A percentile compares a stretch with the other conserved stretches of the same genome.
These are phyloP conservation scores for Trichoderma asperelloides DNA, from an alignment of 495 filamentous ascomycete species.

Conservation along the genomic window DNA sequence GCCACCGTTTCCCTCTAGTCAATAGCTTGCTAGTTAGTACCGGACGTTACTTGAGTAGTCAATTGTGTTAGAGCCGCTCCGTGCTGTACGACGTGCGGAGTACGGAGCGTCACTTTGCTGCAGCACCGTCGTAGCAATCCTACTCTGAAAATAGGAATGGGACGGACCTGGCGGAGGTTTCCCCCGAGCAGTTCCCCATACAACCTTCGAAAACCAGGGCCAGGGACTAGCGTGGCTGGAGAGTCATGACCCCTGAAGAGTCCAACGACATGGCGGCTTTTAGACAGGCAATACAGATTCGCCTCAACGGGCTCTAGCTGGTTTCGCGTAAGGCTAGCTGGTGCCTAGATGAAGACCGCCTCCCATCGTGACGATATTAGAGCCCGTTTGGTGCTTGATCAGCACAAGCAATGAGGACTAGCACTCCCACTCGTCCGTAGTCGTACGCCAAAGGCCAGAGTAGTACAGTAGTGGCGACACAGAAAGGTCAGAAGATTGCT, in stretches of 20 bases:
- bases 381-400: not conserved
- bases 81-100: too few relatives aligned
- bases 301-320: not conserved
- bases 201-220: not conserved
- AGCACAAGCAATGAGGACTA: not conserved
- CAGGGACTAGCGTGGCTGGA: not conserved
- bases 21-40: too few relatives aligned
- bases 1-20: too few relatives aligned
- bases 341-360: not conserved
- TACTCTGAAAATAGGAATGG: not conserved
- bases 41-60: too few relatives aligned
- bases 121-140: not conserved
- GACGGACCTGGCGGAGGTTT: not conserved
- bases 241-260: slow-evolving; percentile 4
- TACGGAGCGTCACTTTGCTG: not conserved
- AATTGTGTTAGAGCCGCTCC: too few relatives aligned
- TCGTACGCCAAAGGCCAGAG: too few relatives aligned
- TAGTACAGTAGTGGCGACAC: not conserved
- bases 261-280: not conserved
- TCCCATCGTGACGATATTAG: not conserved
- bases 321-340: slow-evolving; percentile 6
- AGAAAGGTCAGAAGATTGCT: not conserved
- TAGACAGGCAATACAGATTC: not conserved
- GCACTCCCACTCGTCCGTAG: not conserved
- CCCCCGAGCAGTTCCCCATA: not conserved